Conservation (phyloP, 1,284 basidiomycete genomes). For the Fomitopsis palustris region DNA sequence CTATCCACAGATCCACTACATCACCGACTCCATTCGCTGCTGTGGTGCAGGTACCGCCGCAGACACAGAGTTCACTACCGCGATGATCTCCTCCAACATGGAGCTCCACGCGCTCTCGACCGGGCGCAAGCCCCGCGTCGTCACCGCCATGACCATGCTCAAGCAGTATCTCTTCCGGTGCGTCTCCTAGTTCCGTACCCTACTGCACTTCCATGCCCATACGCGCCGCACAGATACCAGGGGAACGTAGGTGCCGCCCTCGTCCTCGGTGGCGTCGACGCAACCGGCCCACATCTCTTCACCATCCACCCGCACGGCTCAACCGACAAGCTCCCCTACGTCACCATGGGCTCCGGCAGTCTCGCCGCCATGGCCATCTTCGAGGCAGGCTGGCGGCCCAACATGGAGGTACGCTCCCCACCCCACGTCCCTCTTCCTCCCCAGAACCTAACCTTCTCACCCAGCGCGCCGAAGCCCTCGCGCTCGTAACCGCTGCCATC, state of each 20-base stretch:
- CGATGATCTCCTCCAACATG: slow-evolving; percentile 91
- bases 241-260: slow-evolving; percentile 95
- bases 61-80: slow-evolving; percentile 95
- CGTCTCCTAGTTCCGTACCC: slow-evolving; percentile 18
- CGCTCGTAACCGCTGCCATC: slow-evolving; percentile 85
- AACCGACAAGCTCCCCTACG: slow-evolving; percentile 98
- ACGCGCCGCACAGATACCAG: slow-evolving; percentile 66
- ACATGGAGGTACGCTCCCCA: slow-evolving; percentile 65
- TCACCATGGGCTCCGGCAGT: slow-evolving; percentile 97
- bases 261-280: slow-evolving; percentile 95
- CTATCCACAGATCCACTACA: slow-evolving; percentile 84
- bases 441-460: background rate
- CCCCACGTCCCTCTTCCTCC: background rate
- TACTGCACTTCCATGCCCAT: slow-evolving; percentile 8
- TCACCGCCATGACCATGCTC: slow-evolving; percentile 98
- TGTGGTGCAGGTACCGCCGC: slow-evolving; percentile 99
- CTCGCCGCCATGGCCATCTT: slow-evolving; percentile 99
- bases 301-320: slow-evolving; percentile 97
- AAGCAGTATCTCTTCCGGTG: slow-evolving; percentile 86
- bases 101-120: slow-evolving; percentile 85
- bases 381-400: slow-evolving; percentile 82
- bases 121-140: slow-evolving; percentile 84
- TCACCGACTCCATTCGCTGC: slow-evolving; percentile 92
- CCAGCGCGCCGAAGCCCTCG: slow-evolving; percentile 81
- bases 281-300: slow-evolving; percentile 92